phyloP scores from a whole-genome alignment of 495 filamentous ascomycete species.

The Ramalina intermedia region DNA sequence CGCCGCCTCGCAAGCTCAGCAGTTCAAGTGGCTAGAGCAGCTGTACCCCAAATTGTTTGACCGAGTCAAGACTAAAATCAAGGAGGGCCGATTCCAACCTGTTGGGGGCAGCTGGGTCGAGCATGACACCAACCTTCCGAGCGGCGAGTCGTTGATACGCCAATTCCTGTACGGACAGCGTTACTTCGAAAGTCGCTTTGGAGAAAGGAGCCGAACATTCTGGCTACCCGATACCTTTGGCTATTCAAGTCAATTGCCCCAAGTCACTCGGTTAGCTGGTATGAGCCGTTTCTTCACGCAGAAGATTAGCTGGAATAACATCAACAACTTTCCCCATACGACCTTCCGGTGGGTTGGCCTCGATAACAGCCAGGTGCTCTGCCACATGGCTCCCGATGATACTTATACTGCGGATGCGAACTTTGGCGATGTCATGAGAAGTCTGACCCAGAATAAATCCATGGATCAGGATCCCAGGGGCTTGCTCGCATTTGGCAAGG shows the following conservation, averaged over 20 bases:
- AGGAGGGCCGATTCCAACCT: conserved; percentile 80
- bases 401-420: conserved; percentile 91
- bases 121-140: conserved; percentile 94
- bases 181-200: conserved; percentile 88
- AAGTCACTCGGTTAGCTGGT: conserved; percentile 77
- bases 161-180: conserved; percentile 92
- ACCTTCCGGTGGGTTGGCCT: conserved; percentile 96
- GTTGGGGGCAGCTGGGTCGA: conserved; percentile 98
- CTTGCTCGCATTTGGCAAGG: conserved; percentile 85
- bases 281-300: conserved; percentile 97
- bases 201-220: conserved; percentile 76
- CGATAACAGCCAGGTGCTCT: conserved; percentile 90
- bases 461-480: conserved; percentile 81
- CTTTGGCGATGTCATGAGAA: conserved; percentile 89
- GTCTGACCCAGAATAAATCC: conserved; percentile 85
- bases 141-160: conserved; percentile 85
- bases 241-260: conserved; percentile 87
- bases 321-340: conserved; percentile 96
- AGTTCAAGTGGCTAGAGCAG: conserved; percentile 92
- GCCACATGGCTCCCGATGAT: conserved; percentile 89
- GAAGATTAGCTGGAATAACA: conserved; percentile 94
- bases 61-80: conserved; percentile 79
- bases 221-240: conserved; percentile 98
- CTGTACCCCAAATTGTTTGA: conserved; percentile 80
- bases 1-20: conserved; percentile 82